Conservation (phyloP, 306 rosid genomes). For the Ochetophila trinervis region DNA sequence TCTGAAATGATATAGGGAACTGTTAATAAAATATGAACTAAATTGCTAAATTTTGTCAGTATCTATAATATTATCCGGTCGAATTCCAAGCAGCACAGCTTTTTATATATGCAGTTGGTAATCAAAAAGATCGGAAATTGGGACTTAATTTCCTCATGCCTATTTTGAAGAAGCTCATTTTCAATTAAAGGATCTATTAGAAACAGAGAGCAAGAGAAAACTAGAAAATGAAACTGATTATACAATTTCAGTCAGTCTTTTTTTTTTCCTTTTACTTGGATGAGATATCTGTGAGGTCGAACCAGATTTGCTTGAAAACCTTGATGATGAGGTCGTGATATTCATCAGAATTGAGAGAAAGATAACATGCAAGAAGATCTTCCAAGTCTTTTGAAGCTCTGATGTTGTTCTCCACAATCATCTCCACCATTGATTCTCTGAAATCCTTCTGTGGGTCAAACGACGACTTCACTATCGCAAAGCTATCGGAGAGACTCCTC, state of each 20-base stretch:
- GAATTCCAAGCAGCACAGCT: too few relatives aligned
- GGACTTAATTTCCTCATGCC: too few relatives aligned
- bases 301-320: conserved; percentile 97
- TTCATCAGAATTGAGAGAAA: conserved; percentile 80
- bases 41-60: too few relatives aligned
- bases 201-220: neutral
- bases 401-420: conserved; percentile 85
- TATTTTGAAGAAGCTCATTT: too few relatives aligned
- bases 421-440: conserved; percentile 95
- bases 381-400: conserved; percentile 82
- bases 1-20: too few relatives aligned
- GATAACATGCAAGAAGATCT: conserved; percentile 96
- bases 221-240: conserved; percentile 7
- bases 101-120: too few relatives aligned
- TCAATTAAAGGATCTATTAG: neutral
- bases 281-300: conserved; percentile 58
- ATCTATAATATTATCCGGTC: too few relatives aligned
- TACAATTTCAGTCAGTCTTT: conserved; percentile 1
- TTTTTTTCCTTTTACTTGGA: conserved; percentile 16
- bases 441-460: conserved; percentile 80
- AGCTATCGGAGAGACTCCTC: conserved; percentile 59
- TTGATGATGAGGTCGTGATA: conserved; percentile 87
- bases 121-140: too few relatives aligned
- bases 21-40: too few relatives aligned
- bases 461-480: conserved; percentile 83